Base-by-base conservation (phyloP, 306 rosid species). In the Castanea sativa region DNA sequence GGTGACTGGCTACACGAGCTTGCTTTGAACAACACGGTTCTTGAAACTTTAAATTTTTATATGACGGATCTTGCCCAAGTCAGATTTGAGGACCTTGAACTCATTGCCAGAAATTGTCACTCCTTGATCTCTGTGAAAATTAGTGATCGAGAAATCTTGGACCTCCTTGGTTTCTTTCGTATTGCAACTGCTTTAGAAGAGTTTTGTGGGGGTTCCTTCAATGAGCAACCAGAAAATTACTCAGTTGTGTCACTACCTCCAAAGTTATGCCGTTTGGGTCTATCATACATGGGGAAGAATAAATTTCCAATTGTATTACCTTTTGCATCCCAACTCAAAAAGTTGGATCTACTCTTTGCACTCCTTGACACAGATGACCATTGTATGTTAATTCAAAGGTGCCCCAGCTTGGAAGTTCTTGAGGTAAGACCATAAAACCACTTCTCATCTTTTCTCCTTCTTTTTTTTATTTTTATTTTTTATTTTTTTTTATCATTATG, bases 341-440 rank as follows among this genome's bases (percentile, higher is more conserved):
- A 91, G 65, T 82, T 95, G 84, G 99, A 95, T 80, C 99, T 95
- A 69, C 87, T 93, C 19, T 93, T 89, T 83, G 93, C 98, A 0
- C 64, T 95, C 90, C 91, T 95, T 19, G 93, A 90, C 84, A 95
- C 97, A 0, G 97, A 93, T 69, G 99, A 95, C 80, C 98, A 95
- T 78, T 95, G 99, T 69, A 82, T 53, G 5, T 87, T 95, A 84
- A 93, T 95, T 61, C 93, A 90, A 52, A 90, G 80, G 88, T 90
- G 99, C 82, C 98, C 98, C 79, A 93, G 90, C 89, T 84, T 95
- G 80, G 93, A 86, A 89, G 86, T 90, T 73, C 97, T 95, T 10
- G 98, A 93, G 98, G 99, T 91, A 79, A 65, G 69, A 61, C 69
- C 65, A 30, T 55, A 73, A 11, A 56, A 56, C 80, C 70, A 18